Evolutionary conservation across 2,329 filamentous ascomycete genomes (phyloP), one percentile per base, ranked within the genome.

Genomic region (Didymellaceae sp.): DNA sequence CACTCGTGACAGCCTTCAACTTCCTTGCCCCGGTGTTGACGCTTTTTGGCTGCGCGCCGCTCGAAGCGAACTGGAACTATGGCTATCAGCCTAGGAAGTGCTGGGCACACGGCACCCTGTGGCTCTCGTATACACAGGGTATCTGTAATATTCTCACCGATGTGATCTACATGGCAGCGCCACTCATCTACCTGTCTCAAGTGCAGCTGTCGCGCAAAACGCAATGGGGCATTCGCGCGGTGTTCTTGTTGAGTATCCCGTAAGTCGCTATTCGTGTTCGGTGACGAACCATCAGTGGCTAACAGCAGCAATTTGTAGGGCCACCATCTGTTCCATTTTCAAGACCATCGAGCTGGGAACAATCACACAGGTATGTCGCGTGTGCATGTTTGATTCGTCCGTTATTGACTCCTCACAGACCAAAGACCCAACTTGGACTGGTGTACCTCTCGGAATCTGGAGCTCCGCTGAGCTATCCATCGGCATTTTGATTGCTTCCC

Each of bases 61-160:
- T 67, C 14, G 63, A 66, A 45, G 55, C 52, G 18, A 66, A 66
- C 26, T 70, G 66, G 66, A 65, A 70, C 30, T 49, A 37, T 30
- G 56, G 42, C 1, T 55, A 61, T 6, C 46, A 52, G 18, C 20
- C 34, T 4, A 44, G 30, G 25, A 52, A 57, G 16, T 68, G 65
- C 47, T 68, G 65, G 62, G 59, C 57, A 11, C 58, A 46, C 24
- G 62, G 58, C 9, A 47, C 57, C 4, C 25, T 66, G 6, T 51
- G 41, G 17, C 59, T 66, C 2, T 61, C 59, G 3, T 66, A 68
- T 24, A 59, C 59, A 1, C 64, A 68, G 41, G 64, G 61, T 13
- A 53, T 65, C 17, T 62, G 61, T 22, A 70, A 68, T 34, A 57
- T 66, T 11, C n/a, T 67, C 8, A 69, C 67, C 2, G 67, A 70